Base-by-base conservation (phyloP, 768 basidiomycete genomes). In the Boletus sp. region DNA sequence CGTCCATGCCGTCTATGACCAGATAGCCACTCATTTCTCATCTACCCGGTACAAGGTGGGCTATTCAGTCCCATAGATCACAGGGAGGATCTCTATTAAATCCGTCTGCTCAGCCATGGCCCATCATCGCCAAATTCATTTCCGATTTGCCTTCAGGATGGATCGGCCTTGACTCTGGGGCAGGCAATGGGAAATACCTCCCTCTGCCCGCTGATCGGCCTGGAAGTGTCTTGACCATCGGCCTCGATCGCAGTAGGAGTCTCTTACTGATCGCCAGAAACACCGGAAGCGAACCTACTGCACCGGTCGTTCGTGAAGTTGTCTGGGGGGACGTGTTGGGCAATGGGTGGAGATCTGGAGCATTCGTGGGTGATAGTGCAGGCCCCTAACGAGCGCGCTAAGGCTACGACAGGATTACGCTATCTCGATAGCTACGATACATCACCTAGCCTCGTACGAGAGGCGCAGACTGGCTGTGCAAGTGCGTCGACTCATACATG, bases 171-270 rank as follows among this genome's bases (percentile, higher is more conserved):
- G 97, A 99, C 71, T 90, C 92, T 28, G 97, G 97, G 6, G 93
- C 93, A 28, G 97, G 97, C 1, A 99, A 99, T 64, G 97, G 97
- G 45, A 98, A 99, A 80, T 98, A 98, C 74, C 82, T 98, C 2
- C 87, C 90, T 3, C 73, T 92, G 1, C 88, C 90, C 7, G 60
- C 72, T 1, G 84, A 90, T 48, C 78, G 82, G 15, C 84, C 84
- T 6, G 75, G 77, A 12, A 78, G 78, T 29, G 71, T 87, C 48
- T 82, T 86, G 77, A 94, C 90, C 17, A 77, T 98, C 41, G 94
- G 93, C 1, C 76, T 97, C 24, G 94, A 98, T 73, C 80, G 88
- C 64, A 94, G 92, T 67, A 71, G 76, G 39, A 93, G 88, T 58
- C 75, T 98, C 41, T 76, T 97, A n/a, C 71, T 82, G 41, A 83